phyloP scores from a whole-genome alignment of 1,284 basidiomycete genomes.

The Paramarasmius palmivorus region DNA sequence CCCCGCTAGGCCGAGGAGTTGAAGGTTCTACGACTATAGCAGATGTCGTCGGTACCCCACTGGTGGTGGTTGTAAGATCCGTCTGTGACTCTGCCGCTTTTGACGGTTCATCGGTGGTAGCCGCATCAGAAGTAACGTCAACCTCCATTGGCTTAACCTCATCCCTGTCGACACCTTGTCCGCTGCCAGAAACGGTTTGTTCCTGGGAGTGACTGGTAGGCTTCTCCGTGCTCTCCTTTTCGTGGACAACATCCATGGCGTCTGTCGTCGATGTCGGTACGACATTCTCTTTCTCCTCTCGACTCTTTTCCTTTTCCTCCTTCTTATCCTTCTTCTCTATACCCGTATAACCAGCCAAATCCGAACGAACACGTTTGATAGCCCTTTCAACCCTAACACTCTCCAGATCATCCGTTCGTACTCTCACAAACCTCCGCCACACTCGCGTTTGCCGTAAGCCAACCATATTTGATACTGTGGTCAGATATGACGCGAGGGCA shows the following conservation, averaged over 20 bases:
- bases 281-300: conserved; percentile 30
- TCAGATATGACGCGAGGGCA: conserved; percentile 78
- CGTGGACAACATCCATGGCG: conserved; percentile 26
- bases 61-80: conserved; percentile 9
- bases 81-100: conserved; percentile 2
- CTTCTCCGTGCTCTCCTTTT: conserved; percentile 31
- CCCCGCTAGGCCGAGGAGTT: conserved; percentile 22
- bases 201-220: conserved; percentile 18
- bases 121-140: not conserved
- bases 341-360: conserved; percentile 70
- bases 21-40: conserved; percentile 13
- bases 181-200: conserved; percentile 9
- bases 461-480: conserved; percentile 69
- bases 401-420: conserved; percentile 83
- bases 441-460: conserved; percentile 61
- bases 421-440: conserved; percentile 86
- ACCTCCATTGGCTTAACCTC: conserved; percentile 9
- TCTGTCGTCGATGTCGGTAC: conserved; percentile 1
- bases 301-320: not conserved
- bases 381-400: conserved; percentile 84
- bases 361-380: conserved; percentile 83
- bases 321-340: conserved; percentile 18
- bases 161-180: conserved; percentile 17
- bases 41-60: conserved; percentile 6
- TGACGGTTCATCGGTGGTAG: not conserved